A percentile compares a stretch with the other conserved stretches of the same genome.
phyloP scores from a whole-genome alignment of 139 green algal species.

The Chlorella sorokiniana region DNA sequence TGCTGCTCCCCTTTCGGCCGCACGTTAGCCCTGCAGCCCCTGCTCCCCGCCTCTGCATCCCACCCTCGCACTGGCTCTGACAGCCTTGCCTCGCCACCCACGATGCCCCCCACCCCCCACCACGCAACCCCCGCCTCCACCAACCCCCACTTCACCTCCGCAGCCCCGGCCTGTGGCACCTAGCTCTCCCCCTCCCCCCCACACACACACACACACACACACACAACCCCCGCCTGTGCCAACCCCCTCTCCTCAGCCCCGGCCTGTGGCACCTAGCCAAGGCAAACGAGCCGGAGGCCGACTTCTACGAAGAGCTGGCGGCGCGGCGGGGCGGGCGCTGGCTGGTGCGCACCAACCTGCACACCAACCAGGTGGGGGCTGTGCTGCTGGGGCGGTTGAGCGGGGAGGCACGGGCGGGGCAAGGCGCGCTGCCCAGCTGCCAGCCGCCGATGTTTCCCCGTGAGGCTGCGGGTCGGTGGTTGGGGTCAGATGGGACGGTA shows the following conservation, averaged over 20 bases:
- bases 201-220: not conserved
- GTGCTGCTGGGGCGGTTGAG: not conserved
- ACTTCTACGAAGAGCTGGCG: not conserved
- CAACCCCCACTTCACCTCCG: not conserved
- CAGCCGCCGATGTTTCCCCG: not conserved
- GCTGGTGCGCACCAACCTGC: constrained; percentile 19
- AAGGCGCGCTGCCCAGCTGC: not conserved
- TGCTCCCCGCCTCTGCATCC: no score
- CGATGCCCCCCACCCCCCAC: not conserved
- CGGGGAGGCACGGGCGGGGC: not conserved
- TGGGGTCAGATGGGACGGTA: no score
- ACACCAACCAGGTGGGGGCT: not conserved
- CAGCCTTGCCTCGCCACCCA: no score
- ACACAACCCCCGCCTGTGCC: not conserved
- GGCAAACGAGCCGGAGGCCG: not conserved
- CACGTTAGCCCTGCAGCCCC: no score
- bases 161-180: constrained; percentile 10
- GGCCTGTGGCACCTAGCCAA: constrained; percentile 20
- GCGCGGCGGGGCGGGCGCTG: not conserved
- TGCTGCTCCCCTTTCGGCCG: no score
- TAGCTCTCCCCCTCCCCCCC: not conserved
- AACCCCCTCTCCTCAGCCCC: not conserved
- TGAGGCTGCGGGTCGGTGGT: no score
- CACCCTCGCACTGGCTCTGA: no score
- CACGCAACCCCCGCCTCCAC: not conserved